These are phyloP conservation scores for Venturiaceae sp. DNA, from an alignment of 2,329 filamentous ascomycete genomes.

Conservation along the genomic window DNA sequence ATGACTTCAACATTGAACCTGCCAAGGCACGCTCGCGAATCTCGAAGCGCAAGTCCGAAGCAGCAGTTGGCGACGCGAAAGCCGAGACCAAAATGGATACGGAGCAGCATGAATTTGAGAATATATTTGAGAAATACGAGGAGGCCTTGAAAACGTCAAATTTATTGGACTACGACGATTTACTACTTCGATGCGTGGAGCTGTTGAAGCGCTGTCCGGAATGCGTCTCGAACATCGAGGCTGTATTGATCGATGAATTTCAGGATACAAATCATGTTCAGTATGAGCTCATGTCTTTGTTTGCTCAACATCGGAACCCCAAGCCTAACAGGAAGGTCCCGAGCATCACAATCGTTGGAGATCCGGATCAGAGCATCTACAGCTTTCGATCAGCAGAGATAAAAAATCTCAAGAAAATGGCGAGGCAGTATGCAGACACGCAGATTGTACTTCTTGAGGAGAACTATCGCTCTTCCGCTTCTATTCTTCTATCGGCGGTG, in stretches of 20 bases:
- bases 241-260: slow-evolving; percentile 92
- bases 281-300: slow-evolving; percentile 85
- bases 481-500: slow-evolving; percentile 70
- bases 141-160: slow-evolving; percentile 64
- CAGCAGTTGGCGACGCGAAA: slow-evolving; percentile 25
- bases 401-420: slow-evolving; percentile 73
- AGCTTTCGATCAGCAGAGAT: slow-evolving; percentile 91
- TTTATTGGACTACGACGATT: slow-evolving; percentile 87
- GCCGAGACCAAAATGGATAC: slow-evolving; percentile 23
- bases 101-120: slow-evolving; percentile 56
- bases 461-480: slow-evolving; percentile 86
- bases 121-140: slow-evolving; percentile 67
- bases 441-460: slow-evolving; percentile 80
- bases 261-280: slow-evolving; percentile 95
- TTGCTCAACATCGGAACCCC: slow-evolving; percentile 47
- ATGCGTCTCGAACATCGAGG: slow-evolving; percentile 82
- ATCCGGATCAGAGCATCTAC: slow-evolving; percentile 97
- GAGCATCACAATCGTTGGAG: slow-evolving; percentile 88
- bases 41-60: slow-evolving; percentile 47
- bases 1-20: slow-evolving; percentile 59
- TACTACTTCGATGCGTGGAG: slow-evolving; percentile 74
- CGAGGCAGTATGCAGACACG: slow-evolving; percentile 65
- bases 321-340: slow-evolving; percentile 32
- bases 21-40: slow-evolving; percentile 66
- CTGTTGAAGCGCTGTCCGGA: slow-evolving; percentile 62